Evolutionary conservation across 1,284 basidiomycete species (phyloP).

Genomic region (Trichosporon coremiiforme): DNA sequence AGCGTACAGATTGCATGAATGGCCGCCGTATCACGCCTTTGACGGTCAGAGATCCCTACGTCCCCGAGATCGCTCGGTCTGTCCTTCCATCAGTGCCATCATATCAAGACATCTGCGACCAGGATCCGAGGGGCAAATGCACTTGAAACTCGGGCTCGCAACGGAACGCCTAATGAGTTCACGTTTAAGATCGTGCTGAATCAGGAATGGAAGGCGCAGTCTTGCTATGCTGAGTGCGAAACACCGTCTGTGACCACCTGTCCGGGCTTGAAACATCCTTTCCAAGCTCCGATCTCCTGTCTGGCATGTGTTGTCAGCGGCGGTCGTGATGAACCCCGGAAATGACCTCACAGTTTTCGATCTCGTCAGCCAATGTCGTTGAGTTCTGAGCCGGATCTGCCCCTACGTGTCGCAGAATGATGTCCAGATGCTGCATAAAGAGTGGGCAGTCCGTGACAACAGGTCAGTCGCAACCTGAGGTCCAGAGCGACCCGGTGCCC

Average conservation of each 20-base stretch:
- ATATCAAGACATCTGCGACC: too few relatives aligned
- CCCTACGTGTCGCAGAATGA: not conserved
- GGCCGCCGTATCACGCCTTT: too few relatives aligned
- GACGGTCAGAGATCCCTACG: too few relatives aligned
- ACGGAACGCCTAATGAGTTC: not conserved
- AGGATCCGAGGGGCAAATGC: not conserved
- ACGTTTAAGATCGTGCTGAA: not conserved
- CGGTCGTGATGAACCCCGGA: constrained; percentile 6
- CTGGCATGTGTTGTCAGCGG: not conserved
- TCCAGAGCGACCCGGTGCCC: not conserved
- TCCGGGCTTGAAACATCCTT: not conserved
- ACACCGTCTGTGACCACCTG: not conserved
- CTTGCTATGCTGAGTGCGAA: not conserved
- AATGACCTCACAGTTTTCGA: not conserved
- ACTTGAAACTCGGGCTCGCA: not conserved
- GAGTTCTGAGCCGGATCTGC: not conserved
- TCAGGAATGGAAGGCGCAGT: not conserved
- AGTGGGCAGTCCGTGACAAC: not conserved
- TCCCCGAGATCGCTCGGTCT: too few relatives aligned
- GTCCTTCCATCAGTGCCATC: too few relatives aligned
- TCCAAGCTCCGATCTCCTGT: not conserved
- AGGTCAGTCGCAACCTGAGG: not conserved
- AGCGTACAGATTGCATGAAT: not conserved
- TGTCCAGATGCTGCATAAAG: not conserved
- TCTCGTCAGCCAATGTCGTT: not conserved